A percentile compares a stretch with the other conserved stretches of the same genome.
Evolutionary conservation across 78 protist species (phyloP).

Genomic region (Blattamonas nauphoetae): DNA sequence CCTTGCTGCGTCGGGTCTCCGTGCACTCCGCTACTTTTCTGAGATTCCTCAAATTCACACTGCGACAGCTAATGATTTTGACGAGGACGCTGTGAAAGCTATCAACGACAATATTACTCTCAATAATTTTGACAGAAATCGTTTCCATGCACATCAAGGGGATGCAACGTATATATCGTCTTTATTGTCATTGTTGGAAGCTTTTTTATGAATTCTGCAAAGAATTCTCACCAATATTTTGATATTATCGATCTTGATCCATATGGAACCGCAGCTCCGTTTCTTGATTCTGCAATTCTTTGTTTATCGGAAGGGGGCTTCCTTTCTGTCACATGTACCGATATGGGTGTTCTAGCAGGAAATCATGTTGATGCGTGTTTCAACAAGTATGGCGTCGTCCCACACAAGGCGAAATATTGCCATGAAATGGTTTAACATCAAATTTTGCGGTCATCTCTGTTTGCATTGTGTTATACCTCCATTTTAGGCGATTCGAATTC

Average conservation of each 20-base stretch:
- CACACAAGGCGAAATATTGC: constrained; percentile 54
- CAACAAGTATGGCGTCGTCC: constrained; percentile 75
- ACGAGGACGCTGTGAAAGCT: constrained; percentile 61
- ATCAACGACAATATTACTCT: constrained; percentile 53
- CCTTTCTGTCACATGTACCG: constrained; percentile 90
- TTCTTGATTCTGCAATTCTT: constrained; percentile 86
- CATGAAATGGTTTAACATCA: constrained; percentile 68
- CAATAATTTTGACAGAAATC: constrained; percentile 44
- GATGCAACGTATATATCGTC: constrained; percentile 21
- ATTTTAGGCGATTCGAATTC: constrained; percentile 60
- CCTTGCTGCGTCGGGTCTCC: constrained; percentile 79
- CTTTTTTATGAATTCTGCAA: constrained; percentile 31
- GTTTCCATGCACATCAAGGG: not conserved
- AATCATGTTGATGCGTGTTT: constrained; percentile 66
- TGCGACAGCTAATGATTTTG: constrained; percentile 77
- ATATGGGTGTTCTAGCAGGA: constrained; percentile 84
- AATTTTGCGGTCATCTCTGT: not conserved
- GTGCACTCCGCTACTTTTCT: constrained; percentile 9
- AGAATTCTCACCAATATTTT: constrained; percentile 24
- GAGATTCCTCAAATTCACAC: not conserved
- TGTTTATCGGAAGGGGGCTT: constrained; percentile 80
- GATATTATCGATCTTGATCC: constrained; percentile 97
- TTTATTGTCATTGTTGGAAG: not conserved
- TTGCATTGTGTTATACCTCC: not conserved
- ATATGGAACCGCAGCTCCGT: constrained; percentile 90